Conservation (phyloP, 441 rosid species). For the Populus hybrid region DNA sequence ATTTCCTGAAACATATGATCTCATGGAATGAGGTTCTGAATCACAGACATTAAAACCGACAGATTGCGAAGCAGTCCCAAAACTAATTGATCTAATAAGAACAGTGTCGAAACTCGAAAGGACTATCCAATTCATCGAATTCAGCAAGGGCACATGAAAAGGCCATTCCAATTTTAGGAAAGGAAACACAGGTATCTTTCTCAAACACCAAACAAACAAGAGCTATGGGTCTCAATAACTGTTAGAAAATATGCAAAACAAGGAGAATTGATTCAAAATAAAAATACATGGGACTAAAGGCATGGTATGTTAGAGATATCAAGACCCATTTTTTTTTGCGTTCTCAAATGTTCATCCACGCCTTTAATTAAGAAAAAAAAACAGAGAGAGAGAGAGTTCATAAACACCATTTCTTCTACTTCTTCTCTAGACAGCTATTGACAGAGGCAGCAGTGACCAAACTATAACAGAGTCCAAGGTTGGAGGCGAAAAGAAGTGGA, state of each 20-base stretch:
- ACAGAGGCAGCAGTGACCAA: neutral
- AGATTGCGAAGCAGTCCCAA: conserved; percentile 45
- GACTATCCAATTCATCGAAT: conserved; percentile 41
- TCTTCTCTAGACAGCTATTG: neutral
- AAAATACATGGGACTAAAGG: neutral
- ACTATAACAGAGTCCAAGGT: neutral
- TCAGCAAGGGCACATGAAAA: conserved; percentile 46
- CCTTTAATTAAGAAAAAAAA: neutral
- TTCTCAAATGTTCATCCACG: neutral
- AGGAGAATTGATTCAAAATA: neutral
- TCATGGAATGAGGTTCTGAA: conserved; percentile 37
- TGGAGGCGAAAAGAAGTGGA: neutral
- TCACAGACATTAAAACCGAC: conserved; percentile 39
- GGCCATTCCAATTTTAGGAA: conserved; percentile 39
- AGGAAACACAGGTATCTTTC: neutral
- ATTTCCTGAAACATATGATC: conserved; percentile 52
- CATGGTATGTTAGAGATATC: neutral
- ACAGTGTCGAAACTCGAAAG: conserved; percentile 46
- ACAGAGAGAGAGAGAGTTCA: too few relatives aligned
- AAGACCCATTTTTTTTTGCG: neutral
- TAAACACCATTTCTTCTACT: neutral
- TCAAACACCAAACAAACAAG: neutral
- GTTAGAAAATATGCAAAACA: neutral
- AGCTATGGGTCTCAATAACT: conserved; percentile 4
- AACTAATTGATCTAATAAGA: conserved; percentile 47